A percentile compares a stretch with the other conserved stretches of the same genome.
Evolutionary conservation across 2,329 filamentous ascomycete species (phyloP).

Genomic region (Pezizomycotina sp.): DNA sequence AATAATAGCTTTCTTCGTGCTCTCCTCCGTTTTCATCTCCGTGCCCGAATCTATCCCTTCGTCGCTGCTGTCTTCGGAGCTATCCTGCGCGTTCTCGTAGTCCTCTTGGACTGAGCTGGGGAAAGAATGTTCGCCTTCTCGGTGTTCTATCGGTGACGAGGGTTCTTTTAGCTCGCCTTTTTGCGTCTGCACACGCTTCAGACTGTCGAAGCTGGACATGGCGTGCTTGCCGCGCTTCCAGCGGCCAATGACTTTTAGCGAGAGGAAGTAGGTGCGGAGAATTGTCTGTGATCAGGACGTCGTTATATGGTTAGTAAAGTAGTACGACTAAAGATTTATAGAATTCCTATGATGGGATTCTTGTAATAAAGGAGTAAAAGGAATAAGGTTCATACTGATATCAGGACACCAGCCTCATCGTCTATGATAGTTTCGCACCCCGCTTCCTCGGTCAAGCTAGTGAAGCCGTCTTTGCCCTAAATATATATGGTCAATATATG

Average conservation of each 20-base stretch:
- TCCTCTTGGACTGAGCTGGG: constrained; percentile 34
- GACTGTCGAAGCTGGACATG: constrained; percentile 30
- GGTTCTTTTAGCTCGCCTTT: constrained; percentile 16
- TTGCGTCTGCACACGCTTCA: constrained; percentile 12
- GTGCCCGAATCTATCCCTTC: constrained; percentile 28
- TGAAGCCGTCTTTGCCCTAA: constrained; percentile 80
- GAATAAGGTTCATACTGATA: too few relatives aligned
- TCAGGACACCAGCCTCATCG: constrained; percentile 74
- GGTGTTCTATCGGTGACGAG: constrained; percentile 7
- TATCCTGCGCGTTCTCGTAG: constrained; percentile 27
- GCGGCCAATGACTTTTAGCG: constrained; percentile 59
- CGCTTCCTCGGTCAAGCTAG: constrained; percentile 56
- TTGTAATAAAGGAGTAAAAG: too few relatives aligned
- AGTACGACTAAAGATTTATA: too few relatives aligned
- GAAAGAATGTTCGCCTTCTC: constrained; percentile 25
- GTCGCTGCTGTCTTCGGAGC: constrained; percentile 26
- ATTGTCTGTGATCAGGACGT: too few relatives aligned
- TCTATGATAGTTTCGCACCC: constrained; percentile 66
- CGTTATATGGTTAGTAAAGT: too few relatives aligned
- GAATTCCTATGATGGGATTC: too few relatives aligned
- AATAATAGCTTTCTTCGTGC: constrained; percentile 23
- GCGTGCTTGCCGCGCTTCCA: constrained; percentile 55
- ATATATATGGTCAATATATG: too few relatives aligned
- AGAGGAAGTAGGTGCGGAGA: constrained; percentile 81
- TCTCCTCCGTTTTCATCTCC: constrained; percentile 32